Evolutionary conservation across 176 grass and related monocot species (phyloP).

Genomic region (Hyparrhenia diplandra): DNA sequence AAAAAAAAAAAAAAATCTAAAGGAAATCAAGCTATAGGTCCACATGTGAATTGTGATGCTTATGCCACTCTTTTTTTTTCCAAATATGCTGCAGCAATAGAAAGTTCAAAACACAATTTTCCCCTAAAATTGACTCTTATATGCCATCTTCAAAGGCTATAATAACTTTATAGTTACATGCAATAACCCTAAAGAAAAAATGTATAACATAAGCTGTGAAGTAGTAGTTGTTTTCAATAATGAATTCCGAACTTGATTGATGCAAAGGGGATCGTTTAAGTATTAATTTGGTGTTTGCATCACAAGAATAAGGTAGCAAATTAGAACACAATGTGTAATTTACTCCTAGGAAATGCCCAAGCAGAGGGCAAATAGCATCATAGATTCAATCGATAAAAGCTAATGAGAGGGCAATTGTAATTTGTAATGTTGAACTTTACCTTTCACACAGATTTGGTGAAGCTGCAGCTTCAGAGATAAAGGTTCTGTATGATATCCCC

Average conservation of each 20-base stretch:
- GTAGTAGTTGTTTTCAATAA: too few relatives aligned
- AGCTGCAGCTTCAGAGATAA: not conserved
- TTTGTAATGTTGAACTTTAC: not conserved
- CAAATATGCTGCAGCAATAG: not conserved
- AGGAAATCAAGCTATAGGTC: not conserved
- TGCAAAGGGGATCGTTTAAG: too few relatives aligned
- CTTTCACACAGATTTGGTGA: not conserved
- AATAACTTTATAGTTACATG: not conserved
- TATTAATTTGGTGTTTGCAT: not conserved
- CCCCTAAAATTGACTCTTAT: not conserved
- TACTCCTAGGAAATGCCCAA: not conserved
- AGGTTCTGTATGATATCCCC: slow-evolving; percentile 7
- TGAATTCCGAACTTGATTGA: not conserved
- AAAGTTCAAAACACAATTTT: not conserved
- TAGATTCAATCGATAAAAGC: not conserved
- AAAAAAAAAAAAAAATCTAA: too few relatives aligned
- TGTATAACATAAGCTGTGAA: not conserved
- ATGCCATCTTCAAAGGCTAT: not conserved
- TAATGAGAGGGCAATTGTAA: not conserved
- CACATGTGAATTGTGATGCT: not conserved
- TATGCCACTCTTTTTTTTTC: not conserved
- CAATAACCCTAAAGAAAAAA: not conserved
- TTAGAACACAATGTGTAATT: not conserved
- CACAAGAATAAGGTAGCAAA: not conserved
- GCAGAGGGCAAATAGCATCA: not conserved